Conservation (phyloP, 805 yeast species). For the Lipomyces japonicus region DNA sequence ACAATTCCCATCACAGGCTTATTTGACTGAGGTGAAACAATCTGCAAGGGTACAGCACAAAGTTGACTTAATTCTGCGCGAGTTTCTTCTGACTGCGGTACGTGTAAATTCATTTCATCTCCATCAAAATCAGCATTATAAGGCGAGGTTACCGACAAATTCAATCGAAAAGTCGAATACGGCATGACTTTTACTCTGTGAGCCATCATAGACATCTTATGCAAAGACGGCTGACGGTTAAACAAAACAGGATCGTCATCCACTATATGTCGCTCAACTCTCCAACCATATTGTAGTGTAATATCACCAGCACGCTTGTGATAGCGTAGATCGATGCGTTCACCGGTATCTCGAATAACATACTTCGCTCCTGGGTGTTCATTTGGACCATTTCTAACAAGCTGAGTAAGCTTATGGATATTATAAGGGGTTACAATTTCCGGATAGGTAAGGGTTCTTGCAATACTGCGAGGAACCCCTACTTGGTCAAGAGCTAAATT, state of each 20-base stretch:
- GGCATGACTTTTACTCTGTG: conserved; percentile 99
- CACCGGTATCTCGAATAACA: conserved; percentile 97
- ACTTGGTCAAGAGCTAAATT: conserved; percentile 96
- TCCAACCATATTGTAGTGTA: conserved; percentile 98
- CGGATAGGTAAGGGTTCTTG: conserved; percentile 91
- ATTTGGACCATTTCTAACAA: conserved; percentile 96
- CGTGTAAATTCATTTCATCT: conserved; percentile 99
- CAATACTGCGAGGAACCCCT: conserved; percentile 97
- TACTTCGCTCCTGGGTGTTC: conserved; percentile 99
- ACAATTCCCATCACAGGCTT: conserved; percentile 99
- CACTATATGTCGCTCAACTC: conserved; percentile 96
- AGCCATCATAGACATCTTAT: conserved; percentile 99
- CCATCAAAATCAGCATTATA: conserved; percentile 99
- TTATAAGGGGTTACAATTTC: conserved; percentile 97
- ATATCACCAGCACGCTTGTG: conserved; percentile 98
- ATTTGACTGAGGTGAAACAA: conserved; percentile 96
- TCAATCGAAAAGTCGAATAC: conserved; percentile 93
- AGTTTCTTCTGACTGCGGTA: conserved; percentile 97
- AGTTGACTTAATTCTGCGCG: conserved; percentile 92
- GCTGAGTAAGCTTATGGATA: conserved; percentile 86
- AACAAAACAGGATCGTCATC: conserved; percentile 96
- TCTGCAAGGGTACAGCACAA: conserved; percentile 96
- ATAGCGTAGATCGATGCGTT: conserved; percentile 94
- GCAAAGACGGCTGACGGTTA: conserved; percentile 98
- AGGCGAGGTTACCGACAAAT: conserved; percentile 97